These are phyloP conservation scores for Ogataea paraovalis DNA, from an alignment of 805 yeast species.

Conservation along the genomic window DNA sequence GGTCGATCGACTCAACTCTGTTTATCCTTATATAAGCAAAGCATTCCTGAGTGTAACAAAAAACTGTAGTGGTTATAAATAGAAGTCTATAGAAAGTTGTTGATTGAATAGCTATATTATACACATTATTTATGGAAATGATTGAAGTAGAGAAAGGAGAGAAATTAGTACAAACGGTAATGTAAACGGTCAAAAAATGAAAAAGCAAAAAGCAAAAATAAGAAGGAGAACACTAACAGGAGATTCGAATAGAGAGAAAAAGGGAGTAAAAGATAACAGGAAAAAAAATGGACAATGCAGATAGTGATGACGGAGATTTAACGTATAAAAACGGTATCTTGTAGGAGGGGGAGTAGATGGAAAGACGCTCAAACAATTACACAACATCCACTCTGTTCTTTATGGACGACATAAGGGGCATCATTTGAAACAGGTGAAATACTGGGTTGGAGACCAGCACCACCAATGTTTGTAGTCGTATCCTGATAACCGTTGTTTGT, in stretches of 20 bases:
- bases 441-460: neutral
- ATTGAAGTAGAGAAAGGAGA: too few relatives aligned
- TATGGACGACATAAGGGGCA: slow-evolving; percentile 9
- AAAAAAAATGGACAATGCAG: neutral
- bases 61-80: too few relatives aligned
- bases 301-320: neutral
- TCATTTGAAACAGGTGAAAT: neutral
- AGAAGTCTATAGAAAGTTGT: too few relatives aligned
- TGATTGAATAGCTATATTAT: neutral
- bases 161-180: too few relatives aligned
- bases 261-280: too few relatives aligned
- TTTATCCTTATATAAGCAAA: too few relatives aligned
- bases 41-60: too few relatives aligned
- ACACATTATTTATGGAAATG: neutral
- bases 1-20: too few relatives aligned
- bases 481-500: slow-evolving; percentile 7
- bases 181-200: neutral
- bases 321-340: too few relatives aligned
- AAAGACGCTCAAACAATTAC: slow-evolving; percentile 8
- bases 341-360: too few relatives aligned
- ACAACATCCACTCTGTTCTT: slow-evolving; percentile 14
- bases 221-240: neutral
- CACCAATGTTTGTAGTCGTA: slow-evolving; percentile 4
- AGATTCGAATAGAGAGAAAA: neutral
- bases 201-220: neutral